Evolutionary conservation across 768 basidiomycete species (phyloP), one percentile per base, ranked within the genome.

Genomic region (Mycena rosella): DNA sequence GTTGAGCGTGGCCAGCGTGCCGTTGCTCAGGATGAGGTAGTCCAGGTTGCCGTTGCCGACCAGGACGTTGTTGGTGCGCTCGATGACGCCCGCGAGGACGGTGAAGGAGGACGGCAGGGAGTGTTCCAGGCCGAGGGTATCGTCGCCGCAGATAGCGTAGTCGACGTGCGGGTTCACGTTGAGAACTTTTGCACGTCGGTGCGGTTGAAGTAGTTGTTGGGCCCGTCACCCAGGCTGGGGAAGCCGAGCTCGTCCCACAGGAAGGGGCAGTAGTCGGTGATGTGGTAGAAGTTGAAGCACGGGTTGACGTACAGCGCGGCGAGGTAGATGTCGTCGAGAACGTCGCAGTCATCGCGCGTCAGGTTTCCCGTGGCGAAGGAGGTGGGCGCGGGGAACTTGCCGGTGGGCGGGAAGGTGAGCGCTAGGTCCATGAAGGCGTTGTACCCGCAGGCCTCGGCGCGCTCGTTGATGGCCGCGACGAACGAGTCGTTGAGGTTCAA

Each of bases 211-310:
- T 58, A 58, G 42, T 58, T 44, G 54, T 55, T 55, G 36, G 54
- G 54, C 36, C 54, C 54, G 54, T 55, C 54, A 27, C 56, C 56
- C 42, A 44, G 42, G 56, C 42, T 47, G 44, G 40, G 40, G 26
- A 44, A 48, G 45, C 47, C 47, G 59, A 60, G 45, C 32, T 48
- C 59, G 59, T 60, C 59, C 45, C 30, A 34, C 45, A 49, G 59
- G 59, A 60, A 60, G 45, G 59, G 59, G 59, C 59, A 49, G 45
- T 48, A 48, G 59, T 60, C 59, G 59, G 59, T 60, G 45, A 60
- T 48, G 59, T 60, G 59, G 59, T 60, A 60, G 32, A 49, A 49
- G 47, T 60, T 48, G 59, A 60, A 49, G 49, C 60, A 60, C 60
- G 47, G 60, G 48, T 60, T 60, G 24, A 52, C 36, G 47, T 51